Base-by-base conservation (phyloP, 2,329 filamentous ascomycete genomes). In the Huntiella savannae region DNA sequence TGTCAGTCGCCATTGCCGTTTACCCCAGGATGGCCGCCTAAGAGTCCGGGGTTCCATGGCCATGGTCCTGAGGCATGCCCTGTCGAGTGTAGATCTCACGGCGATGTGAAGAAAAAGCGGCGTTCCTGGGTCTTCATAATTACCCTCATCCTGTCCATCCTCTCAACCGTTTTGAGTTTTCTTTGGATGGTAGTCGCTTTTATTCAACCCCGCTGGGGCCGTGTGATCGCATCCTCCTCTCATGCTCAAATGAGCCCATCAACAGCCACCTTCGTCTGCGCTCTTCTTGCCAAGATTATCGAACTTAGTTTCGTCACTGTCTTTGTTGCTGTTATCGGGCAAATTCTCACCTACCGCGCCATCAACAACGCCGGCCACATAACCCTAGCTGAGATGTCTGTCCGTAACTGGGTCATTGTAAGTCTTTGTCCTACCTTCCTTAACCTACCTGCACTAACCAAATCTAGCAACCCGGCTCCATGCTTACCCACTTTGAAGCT, bases 261-360 rank as follows among this genome's bases (percentile, higher is more conserved):
- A 0, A 78, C 74, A 1, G 82, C 82, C 0, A 77, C 74, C 1
- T 60, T 82, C 1, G 55, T 87, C 1, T 76, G 74, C n/a, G 71
- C 80, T 0, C 60, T 84, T 2, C 63, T 84, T 33, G 79, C 82
- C 5, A 88, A 87, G 59, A 72, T 78, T 0, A 82, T 87, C 41
- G 83, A 88, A 59, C 57, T 87, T 52, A 76, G 78, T 0, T 88
- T 86, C 55, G 80, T 84, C 3, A 84, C 82, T 0, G 76, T 83
- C 0, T 82, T 84, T 50, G 78, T 87, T 1, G 71, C 78, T 0
- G 82, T 82, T 46, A 57, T 87, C 0, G 83, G 83, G 0, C 83
- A 91, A 57, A 71, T 81, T 0, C 61, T 88, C 12, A 84, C 74
- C n/a, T 68, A 79, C 15, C 65, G 79, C 46, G 78, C 82, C 0